Percentiles rank a stretch among this genome's conserved stretches.
phyloP scores from a whole-genome alignment of 805 yeast genomes.

The Nakazawaea anatomiae region DNA sequence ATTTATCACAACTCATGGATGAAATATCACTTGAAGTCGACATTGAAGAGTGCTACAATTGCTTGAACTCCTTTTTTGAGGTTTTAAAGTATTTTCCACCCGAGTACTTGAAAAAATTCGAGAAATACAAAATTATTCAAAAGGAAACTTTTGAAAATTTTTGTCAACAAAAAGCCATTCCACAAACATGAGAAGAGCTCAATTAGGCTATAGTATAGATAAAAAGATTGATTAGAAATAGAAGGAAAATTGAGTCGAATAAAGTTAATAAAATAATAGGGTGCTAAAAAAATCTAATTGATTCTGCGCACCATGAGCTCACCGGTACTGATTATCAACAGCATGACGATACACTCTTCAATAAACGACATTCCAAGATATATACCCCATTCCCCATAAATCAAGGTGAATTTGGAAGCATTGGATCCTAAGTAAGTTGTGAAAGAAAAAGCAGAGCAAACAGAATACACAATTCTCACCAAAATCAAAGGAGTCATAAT shows the following conservation, averaged over 20 bases:
- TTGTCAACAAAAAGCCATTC: background rate
- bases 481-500: background rate
- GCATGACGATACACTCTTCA: constrained; percentile 1
- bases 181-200: too few relatives aligned
- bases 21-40: background rate
- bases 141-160: background rate
- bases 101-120: constrained; percentile 4
- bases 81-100: background rate
- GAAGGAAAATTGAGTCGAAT: too few relatives aligned
- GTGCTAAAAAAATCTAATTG: background rate
- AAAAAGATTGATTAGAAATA: too few relatives aligned
- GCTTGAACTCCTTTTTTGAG: background rate
- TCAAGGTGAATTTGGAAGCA: constrained; percentile 1
- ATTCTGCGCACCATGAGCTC: background rate
- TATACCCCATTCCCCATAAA: constrained; percentile 2
- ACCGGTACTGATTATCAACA: background rate
- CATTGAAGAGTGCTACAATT: background rate
- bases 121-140: background rate
- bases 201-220: too few relatives aligned
- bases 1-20: background rate
- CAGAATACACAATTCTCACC: background rate
- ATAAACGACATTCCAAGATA: constrained; percentile 7
- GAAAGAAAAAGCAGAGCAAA: background rate
- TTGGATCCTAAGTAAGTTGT: background rate
- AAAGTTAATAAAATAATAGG: too few relatives aligned